A percentile compares a stretch with the other conserved stretches of the same genome.
Evolutionary conservation across 2,329 filamentous ascomycete species (phyloP).

Genomic region (Elsinoe ampelina): DNA sequence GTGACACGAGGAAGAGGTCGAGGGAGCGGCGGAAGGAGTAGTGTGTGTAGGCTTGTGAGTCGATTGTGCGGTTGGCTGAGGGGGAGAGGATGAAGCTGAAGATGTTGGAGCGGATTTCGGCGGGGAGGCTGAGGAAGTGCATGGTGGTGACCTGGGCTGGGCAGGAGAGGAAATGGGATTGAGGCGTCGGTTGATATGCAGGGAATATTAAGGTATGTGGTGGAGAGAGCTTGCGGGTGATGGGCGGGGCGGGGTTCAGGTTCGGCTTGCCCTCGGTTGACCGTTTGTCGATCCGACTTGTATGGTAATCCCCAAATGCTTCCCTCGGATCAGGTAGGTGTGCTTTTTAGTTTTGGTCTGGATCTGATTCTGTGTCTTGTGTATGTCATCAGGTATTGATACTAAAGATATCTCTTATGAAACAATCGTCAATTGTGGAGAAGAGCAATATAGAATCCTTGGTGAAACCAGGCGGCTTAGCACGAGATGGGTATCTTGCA

Average conservation of each 20-base stretch:
- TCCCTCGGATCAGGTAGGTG: background rate
- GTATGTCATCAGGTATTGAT: background rate
- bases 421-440: background rate
- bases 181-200: conserved; percentile 4
- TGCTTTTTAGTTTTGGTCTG: too few relatives aligned
- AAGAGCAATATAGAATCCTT: background rate
- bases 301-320: background rate
- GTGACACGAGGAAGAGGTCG: conserved; percentile 34
- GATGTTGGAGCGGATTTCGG: conserved; percentile 30
- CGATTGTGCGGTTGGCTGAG: conserved; percentile 20
- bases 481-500: background rate
- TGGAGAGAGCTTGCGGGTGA: background rate
- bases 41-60: conserved; percentile 23
- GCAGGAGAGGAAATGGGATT: background rate
- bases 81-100: conserved; percentile 27
- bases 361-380: too few relatives aligned
- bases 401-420: conserved; percentile 1
- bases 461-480: background rate
- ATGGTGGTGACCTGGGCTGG: conserved; percentile 1
- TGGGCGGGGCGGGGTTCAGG: background rate
- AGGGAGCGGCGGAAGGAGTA: conserved; percentile 33
- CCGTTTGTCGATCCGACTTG: background rate
- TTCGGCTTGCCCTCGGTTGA: background rate
- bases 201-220: background rate
- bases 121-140: conserved; percentile 23